Evolutionary conservation across 768 basidiomycete genomes (phyloP).

Genomic region (Cystoderma amianthinum): DNA sequence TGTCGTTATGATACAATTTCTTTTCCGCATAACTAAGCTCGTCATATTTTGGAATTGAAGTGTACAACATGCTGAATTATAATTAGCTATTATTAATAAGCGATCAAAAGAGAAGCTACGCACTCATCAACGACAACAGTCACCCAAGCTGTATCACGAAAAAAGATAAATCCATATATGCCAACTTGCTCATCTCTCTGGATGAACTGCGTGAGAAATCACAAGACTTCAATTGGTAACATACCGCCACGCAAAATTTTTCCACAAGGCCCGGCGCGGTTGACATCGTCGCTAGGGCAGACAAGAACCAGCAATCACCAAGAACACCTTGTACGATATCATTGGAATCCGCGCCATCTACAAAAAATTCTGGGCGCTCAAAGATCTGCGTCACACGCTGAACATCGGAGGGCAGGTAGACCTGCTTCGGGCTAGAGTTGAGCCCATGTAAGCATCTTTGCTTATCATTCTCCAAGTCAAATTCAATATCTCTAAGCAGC

Average conservation of each 20-base stretch:
- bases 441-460: slow-evolving; percentile 38
- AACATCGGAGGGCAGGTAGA: slow-evolving; percentile 30
- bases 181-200: slow-evolving; percentile 46
- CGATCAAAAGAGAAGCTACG: slow-evolving; percentile 9
- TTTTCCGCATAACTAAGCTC: slow-evolving; percentile 31
- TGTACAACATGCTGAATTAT: slow-evolving; percentile 36
- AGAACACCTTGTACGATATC: slow-evolving; percentile 46
- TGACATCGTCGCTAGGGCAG: slow-evolving; percentile 42
- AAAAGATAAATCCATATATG: slow-evolving; percentile 55
- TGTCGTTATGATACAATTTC: slow-evolving; percentile 42
- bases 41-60: slow-evolving; percentile 45
- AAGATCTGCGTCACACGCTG: slow-evolving; percentile 43
- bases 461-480: slow-evolving; percentile 50
- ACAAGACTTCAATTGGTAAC: neutral
- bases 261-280: slow-evolving; percentile 41
- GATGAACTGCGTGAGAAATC: neutral
- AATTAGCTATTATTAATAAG: neutral
- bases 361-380: slow-evolving; percentile 41
- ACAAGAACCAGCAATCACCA: slow-evolving; percentile 54
- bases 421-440: slow-evolving; percentile 9
- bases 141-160: slow-evolving; percentile 44
- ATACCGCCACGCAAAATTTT: slow-evolving; percentile 32
- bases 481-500: slow-evolving; percentile 43
- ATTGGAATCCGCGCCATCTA: slow-evolving; percentile 35
- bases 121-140: slow-evolving; percentile 53